phyloP scores from a whole-genome alignment of 257 asterid species.

The Gentiana macrophylla region DNA sequence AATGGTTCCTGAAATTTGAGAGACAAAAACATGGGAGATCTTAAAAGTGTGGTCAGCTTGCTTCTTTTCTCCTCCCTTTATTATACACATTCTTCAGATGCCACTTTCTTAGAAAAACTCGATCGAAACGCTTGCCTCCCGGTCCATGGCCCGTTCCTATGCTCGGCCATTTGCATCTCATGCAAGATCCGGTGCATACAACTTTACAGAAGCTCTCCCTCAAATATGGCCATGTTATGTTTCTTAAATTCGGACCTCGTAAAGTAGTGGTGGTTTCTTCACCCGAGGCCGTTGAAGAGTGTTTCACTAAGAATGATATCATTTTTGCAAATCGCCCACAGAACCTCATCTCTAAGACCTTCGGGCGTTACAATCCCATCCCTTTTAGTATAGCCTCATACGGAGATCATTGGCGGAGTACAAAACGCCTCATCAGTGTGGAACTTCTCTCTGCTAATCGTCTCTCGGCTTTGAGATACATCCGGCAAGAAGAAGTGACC shows the following conservation, averaged over 20 bases:
- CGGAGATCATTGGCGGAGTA: conserved; percentile 18
- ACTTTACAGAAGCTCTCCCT: not conserved
- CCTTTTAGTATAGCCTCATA: conserved; percentile 3
- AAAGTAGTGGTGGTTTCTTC: conserved; percentile 8
- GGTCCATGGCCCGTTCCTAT: conserved; percentile 5
- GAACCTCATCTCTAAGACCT: not conserved
- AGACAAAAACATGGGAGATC: not conserved
- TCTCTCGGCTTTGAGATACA: conserved; percentile 7
- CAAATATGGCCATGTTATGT: conserved; percentile 3
- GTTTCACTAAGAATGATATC: conserved; percentile 9
- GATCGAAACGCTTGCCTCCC: conserved; percentile 1
- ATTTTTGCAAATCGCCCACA: conserved; percentile 3
- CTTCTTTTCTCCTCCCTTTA: not conserved
- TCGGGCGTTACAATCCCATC: not conserved
- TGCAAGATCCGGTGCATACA: conserved; percentile 6
- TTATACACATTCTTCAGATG: not conserved
- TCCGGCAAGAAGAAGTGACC: conserved; percentile 14
- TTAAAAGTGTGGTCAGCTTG: not conserved
- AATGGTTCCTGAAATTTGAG: too few species aligned
- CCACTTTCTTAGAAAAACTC: not conserved
- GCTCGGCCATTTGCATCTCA: conserved; percentile 10
- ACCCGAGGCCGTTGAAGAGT: conserved; percentile 10
- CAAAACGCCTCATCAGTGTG: conserved; percentile 10
- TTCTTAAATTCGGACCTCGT: conserved; percentile 3
- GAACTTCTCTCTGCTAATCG: conserved; percentile 17